These are phyloP conservation scores for Leccinum disarticulatum DNA, from an alignment of 768 basidiomycete species.

Conservation along the genomic window DNA sequence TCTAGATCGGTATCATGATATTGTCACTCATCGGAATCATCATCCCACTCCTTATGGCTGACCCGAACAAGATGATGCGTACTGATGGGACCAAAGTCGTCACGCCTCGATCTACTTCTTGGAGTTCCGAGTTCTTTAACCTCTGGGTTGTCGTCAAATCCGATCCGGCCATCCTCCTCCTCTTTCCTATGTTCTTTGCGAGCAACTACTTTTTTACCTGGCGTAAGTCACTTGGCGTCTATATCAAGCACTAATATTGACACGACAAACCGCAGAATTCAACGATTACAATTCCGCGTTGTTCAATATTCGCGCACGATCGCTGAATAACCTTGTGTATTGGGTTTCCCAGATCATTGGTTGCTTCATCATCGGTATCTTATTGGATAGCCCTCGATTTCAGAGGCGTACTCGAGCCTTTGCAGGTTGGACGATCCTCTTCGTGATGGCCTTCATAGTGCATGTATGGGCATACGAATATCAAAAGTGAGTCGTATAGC, in stretches of 20 bases:
- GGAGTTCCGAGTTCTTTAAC: slow-evolving; percentile 69
- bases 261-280: slow-evolving; percentile 50
- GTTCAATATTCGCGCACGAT: slow-evolving; percentile 73
- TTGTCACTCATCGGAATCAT: slow-evolving; percentile 64
- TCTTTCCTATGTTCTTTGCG: slow-evolving; percentile 82
- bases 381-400: slow-evolving; percentile 58
- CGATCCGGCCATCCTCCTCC: slow-evolving; percentile 68
- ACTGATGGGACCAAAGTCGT: slow-evolving; percentile 71
- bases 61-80: slow-evolving; percentile 70
- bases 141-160: slow-evolving; percentile 65
- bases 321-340: slow-evolving; percentile 77
- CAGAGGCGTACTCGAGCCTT: slow-evolving; percentile 67
- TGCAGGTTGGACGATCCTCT: slow-evolving; percentile 58
- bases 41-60: slow-evolving; percentile 68
- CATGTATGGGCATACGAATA: slow-evolving; percentile 78
- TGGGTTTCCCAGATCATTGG: slow-evolving; percentile 77
- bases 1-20: slow-evolving; percentile 49
- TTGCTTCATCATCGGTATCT: slow-evolving; percentile 61
- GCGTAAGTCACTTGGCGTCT: slow-evolving; percentile 42
- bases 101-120: slow-evolving; percentile 63
- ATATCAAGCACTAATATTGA: not conserved
- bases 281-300: slow-evolving; percentile 74
- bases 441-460: slow-evolving; percentile 61
- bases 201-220: slow-evolving; percentile 85
- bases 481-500: slow-evolving; percentile 49